phyloP scores from a whole-genome alignment of 306 rosid genomes.

The Trifolium repens region DNA sequence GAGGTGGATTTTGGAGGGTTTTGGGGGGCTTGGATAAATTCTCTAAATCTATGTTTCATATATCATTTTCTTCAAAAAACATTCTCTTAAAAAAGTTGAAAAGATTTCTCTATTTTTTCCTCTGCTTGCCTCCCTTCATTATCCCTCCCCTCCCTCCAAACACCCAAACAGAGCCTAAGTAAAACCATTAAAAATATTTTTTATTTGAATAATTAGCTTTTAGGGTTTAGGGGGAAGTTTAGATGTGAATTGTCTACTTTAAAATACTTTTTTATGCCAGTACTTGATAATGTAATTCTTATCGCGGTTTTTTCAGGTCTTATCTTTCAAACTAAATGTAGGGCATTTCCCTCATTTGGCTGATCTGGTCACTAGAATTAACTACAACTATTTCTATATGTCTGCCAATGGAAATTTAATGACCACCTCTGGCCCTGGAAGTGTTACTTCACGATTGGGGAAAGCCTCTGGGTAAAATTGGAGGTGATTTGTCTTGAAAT shows the following conservation, averaged over 20 bases:
- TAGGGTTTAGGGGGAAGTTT: background rate
- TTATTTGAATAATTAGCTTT: slow-evolving; percentile 15
- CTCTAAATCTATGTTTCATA: too few species aligned
- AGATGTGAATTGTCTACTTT: slow-evolving; percentile 6
- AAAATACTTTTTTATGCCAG: slow-evolving; percentile 1
- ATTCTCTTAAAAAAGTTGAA: too few species aligned
- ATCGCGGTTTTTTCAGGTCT: slow-evolving; percentile 65
- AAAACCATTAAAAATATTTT: background rate
- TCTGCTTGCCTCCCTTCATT: too few species aligned
- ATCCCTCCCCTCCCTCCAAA: too few species aligned
- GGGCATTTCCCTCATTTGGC: slow-evolving; percentile 98
- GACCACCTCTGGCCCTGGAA: slow-evolving; percentile 70
- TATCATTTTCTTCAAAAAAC: too few species aligned
- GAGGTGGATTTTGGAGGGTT: too few species aligned
- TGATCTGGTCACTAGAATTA: slow-evolving; percentile 92
- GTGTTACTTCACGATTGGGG: slow-evolving; percentile 60
- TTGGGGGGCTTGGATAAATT: too few species aligned
- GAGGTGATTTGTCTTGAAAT: slow-evolving; percentile 30
- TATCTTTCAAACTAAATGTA: slow-evolving; percentile 91
- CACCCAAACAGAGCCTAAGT: background rate
- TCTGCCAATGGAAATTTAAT: slow-evolving; percentile 81
- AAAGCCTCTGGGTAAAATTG: slow-evolving; percentile 57
- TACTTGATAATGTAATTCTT: slow-evolving; percentile 20
- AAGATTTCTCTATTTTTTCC: too few species aligned
- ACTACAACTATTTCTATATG: slow-evolving; percentile 93